phyloP scores from a whole-genome alignment of 108 stramenopile species.

The Nannochloropsis salina region DNA sequence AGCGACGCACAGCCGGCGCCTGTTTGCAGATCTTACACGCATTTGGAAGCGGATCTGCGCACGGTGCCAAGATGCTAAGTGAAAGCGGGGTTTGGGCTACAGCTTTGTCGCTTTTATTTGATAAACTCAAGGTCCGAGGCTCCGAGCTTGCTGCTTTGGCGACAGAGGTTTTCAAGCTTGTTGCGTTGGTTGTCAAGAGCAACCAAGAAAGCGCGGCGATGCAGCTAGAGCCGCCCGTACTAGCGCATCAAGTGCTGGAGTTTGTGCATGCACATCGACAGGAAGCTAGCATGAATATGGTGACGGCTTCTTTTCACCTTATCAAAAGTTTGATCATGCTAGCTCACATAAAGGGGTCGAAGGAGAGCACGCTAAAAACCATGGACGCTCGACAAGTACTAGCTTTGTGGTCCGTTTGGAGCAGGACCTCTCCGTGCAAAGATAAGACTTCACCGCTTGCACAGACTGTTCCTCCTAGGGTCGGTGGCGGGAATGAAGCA shows the following conservation, averaged over 20 bases:
- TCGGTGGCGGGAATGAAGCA: not conserved
- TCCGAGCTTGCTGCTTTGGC: not conserved
- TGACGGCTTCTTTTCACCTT: not conserved
- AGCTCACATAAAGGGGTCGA: slow-evolving; percentile 6
- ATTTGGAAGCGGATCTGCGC: not conserved
- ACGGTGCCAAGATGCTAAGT: not conserved
- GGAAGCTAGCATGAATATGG: not conserved
- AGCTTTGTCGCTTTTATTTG: not conserved
- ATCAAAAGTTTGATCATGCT: not conserved
- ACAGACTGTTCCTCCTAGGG: too few species aligned
- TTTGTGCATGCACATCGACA: not conserved
- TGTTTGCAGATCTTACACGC: not conserved
- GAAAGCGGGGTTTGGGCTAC: not conserved
- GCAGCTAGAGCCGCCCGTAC: not conserved
- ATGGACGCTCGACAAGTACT: slow-evolving; percentile 15
- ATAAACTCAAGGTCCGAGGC: not conserved
- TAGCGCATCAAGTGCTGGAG: not conserved
- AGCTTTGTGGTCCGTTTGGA: not conserved
- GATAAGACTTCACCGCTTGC: not conserved
- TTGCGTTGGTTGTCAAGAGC: not conserved
- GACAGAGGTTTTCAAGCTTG: slow-evolving; percentile 5
- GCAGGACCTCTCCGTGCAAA: not conserved
- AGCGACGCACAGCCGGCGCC: not conserved
- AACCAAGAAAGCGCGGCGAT: slow-evolving; percentile 1
- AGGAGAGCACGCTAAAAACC: too few species aligned